Evolutionary conservation across 805 yeast genomes (phyloP), one percentile per base, ranked within the genome.

Genomic region (Schizosaccharomyces octosporus): DNA sequence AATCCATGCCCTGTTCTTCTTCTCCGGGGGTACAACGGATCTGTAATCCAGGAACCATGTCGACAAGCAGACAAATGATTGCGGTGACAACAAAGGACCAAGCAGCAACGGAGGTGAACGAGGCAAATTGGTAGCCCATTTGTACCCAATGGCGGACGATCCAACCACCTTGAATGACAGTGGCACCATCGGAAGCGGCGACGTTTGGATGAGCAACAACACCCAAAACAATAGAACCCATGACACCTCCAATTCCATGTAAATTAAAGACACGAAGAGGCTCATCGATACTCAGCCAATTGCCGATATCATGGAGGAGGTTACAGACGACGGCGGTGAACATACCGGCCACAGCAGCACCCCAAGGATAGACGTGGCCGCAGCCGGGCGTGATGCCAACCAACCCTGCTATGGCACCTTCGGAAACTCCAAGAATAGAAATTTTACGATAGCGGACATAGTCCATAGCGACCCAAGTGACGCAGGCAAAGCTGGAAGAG

Each of bases 371-470:
- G 61, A 89, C 95, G 69, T 77, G 89, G 65, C 97, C 97, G 32
- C 97, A 97, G 67, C 90, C 96, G 63, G 97, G 97, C 4, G 97
- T 90, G 65, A 90, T 85, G 70, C 95, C 95, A 61, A 89, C 97
- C 64, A 89, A 78, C 66, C 97, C 97, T 42, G 95, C 87, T 73
- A 89, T 80, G 64, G 88, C 87, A 70, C 97, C 97, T 62, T 86
- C 80, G 73, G 96, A 89, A 72, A 89, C 75, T 65, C 95, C 96
- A 61, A 87, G 88, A 48, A 94, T 85, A 63, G 97, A 85, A 71
- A 87, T 87, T 64, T 83, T 82, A 43, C 66, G 64, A 63, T 83
- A 81, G 77, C 95, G 75, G 66, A 83, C 86, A 24, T 55, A 51
- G 74, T 90, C 97, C 64, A 89, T 80, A 69, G 86, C 78, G 88